Evolutionary conservation across 257 asterid species (phyloP).

Genomic region (Ilex aquifolium): DNA sequence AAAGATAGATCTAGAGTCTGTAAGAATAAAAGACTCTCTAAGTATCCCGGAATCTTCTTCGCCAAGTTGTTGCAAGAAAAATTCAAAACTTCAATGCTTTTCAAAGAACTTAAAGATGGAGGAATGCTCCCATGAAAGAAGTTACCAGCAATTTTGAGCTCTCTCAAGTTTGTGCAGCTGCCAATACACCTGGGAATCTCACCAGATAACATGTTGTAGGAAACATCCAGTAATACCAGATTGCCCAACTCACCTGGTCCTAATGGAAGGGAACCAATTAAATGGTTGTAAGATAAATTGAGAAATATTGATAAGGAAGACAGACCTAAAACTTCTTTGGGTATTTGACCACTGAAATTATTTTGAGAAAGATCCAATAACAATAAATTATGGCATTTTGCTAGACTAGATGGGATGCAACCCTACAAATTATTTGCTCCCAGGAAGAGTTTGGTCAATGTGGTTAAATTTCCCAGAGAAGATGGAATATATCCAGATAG

Average conservation of each 20-base stretch:
- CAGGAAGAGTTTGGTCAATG: no score
- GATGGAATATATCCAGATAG: no score
- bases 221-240: not conserved
- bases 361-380: no score
- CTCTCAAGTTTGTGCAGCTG: not conserved
- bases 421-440: no score
- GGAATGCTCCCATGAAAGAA: not conserved
- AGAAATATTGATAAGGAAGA: no score
- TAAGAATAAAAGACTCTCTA: not conserved
- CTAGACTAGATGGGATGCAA: no score
- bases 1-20: not conserved
- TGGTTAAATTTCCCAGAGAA: no score
- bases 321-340: no score
- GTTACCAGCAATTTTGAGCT: not conserved
- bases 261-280: not conserved
- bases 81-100: not conserved
- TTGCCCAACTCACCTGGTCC: not conserved
- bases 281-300: no score
- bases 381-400: no score
- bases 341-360: no score
- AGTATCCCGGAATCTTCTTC: not conserved
- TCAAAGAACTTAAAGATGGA: not conserved
- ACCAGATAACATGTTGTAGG: not conserved
- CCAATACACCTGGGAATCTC: not conserved
- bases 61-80: not conserved